Evolutionary conservation across 148 eudicot species (phyloP).

Genomic region (Polygonum aviculare): DNA sequence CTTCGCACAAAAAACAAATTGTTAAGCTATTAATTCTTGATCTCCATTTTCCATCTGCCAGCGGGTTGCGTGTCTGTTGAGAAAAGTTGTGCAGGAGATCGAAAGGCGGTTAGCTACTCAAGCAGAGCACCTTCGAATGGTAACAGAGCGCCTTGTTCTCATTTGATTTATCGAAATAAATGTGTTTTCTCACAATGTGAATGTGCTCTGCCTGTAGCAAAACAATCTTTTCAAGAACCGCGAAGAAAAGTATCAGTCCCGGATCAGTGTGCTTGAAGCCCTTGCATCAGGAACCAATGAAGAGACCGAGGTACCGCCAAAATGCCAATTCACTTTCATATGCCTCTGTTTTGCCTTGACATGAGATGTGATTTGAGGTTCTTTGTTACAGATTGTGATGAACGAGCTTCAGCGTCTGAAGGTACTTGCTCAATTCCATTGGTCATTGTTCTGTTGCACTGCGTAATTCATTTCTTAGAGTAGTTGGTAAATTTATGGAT

Average conservation of each 20-base stretch:
- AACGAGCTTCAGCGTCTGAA: slow-evolving; percentile 65
- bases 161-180: too few species aligned
- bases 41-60: slow-evolving; percentile 19
- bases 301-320: slow-evolving; percentile 60
- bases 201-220: slow-evolving; percentile 46
- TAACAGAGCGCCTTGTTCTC: slow-evolving; percentile 23
- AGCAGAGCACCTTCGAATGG: slow-evolving; percentile 83
- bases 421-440: slow-evolving; percentile 28
- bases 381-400: slow-evolving; percentile 47
- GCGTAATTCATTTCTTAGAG: too few species aligned
- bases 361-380: not conserved
- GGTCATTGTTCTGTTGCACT: not conserved
- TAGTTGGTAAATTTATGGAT: not conserved
- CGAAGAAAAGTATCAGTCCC: slow-evolving; percentile 82
- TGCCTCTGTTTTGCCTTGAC: not conserved
- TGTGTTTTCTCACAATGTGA: too few species aligned
- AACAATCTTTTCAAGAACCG: slow-evolving; percentile 72
- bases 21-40: slow-evolving; percentile 1
- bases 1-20: not conserved
- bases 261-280: slow-evolving; percentile 85
- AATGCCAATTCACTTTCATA: not conserved
- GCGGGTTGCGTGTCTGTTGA: slow-evolving; percentile 81
- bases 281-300: slow-evolving; percentile 75
- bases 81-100: slow-evolving; percentile 95
- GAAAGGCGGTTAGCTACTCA: slow-evolving; percentile 88